Conservation (phyloP, 164 flowering plant genomes). For the Tinospora cordifolia region DNA sequence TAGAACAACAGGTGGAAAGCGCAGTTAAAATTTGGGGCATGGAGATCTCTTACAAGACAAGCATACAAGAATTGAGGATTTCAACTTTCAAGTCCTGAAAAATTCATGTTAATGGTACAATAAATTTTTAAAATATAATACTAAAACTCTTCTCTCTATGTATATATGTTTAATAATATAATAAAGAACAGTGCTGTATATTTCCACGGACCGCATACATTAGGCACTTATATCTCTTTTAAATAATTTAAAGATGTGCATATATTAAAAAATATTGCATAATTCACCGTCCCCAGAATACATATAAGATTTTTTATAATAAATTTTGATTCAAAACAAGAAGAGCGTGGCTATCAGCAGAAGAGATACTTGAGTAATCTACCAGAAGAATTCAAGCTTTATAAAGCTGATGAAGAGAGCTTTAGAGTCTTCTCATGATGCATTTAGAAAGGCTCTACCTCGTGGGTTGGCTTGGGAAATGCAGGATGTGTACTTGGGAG, state of each 20-base stretch:
- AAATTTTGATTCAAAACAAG: constrained; percentile 29
- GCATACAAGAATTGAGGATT: constrained; percentile 59
- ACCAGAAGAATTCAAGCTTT: constrained; percentile 57
- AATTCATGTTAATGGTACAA: constrained; percentile 78
- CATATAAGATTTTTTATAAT: too few species aligned
- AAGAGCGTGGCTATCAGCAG: constrained; percentile 59
- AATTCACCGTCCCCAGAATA: too few species aligned
- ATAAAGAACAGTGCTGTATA: too few species aligned
- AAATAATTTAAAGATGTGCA: too few species aligned
- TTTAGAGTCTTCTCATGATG: constrained; percentile 77
- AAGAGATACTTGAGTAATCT: constrained; percentile 59
- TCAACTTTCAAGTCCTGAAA: constrained; percentile 64
- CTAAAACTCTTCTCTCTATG: too few species aligned
- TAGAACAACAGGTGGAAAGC: constrained; percentile 78
- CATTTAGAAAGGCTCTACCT: constrained; percentile 54
- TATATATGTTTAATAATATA: too few species aligned
- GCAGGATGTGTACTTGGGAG: constrained; percentile 55
- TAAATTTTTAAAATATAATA: too few species aligned
- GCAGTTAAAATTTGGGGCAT: constrained; percentile 92
- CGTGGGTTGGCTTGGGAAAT: constrained; percentile 96
- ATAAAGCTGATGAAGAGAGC: constrained; percentile 74
- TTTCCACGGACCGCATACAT: too few species aligned
- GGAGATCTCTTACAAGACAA: constrained; percentile 83
- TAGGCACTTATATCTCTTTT: too few species aligned
- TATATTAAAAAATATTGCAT: too few species aligned